phyloP scores from a whole-genome alignment of 208 protist species.

The Trypanosoma caninum region DNA sequence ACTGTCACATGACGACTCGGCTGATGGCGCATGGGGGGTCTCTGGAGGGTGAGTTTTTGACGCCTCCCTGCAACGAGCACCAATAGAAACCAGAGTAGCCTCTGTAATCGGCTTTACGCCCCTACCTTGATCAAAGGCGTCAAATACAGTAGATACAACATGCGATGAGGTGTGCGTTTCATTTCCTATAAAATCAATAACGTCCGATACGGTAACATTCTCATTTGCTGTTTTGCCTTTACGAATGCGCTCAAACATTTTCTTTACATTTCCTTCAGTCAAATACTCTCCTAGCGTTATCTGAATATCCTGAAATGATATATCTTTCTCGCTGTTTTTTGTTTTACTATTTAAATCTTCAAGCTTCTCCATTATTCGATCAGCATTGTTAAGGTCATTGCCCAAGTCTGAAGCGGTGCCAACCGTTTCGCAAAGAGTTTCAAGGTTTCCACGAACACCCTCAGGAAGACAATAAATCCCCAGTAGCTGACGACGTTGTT shows the following conservation, averaged over 20 bases:
- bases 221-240: conserved; percentile 77
- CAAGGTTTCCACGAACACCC: conserved; percentile 69
- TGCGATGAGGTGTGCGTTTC: conserved; percentile 87
- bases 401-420: conserved; percentile 57
- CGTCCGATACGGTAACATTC: conserved; percentile 74
- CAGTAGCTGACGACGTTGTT: conserved; percentile 81
- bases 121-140: conserved; percentile 83
- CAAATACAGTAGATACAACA: conserved; percentile 86
- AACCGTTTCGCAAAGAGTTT: conserved; percentile 84
- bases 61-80: conserved; percentile 75
- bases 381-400: conserved; percentile 50
- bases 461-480: conserved; percentile 88
- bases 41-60: conserved; percentile 20
- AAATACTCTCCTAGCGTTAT: conserved; percentile 67
- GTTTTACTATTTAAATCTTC: conserved; percentile 68
- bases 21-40: conserved; percentile 9
- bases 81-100: conserved; percentile 68
- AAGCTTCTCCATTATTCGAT: conserved; percentile 75
- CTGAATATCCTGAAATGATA: conserved; percentile 57
- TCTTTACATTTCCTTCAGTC: conserved; percentile 75
- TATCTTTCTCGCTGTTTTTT: conserved; percentile 73
- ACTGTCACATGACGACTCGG: neutral
- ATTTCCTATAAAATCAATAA: conserved; percentile 79
- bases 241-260: conserved; percentile 73
- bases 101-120: conserved; percentile 83